Percentiles rank a stretch among this genome's conserved stretches.
Conservation (phyloP, 73 alveolate genomes). For the Durusdinium trenchii region DNA sequence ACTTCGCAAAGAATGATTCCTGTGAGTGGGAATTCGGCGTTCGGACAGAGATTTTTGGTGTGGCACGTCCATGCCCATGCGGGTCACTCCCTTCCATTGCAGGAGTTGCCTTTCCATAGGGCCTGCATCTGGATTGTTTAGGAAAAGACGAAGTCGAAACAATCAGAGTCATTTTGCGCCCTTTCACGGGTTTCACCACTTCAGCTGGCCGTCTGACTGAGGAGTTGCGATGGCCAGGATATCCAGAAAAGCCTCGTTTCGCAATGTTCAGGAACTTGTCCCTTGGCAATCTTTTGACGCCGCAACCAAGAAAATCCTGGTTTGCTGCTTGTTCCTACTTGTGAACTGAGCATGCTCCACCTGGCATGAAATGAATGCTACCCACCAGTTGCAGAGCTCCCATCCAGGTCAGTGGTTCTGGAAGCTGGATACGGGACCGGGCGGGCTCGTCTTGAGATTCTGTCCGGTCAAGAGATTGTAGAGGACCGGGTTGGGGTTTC, state of each 20-base stretch:
- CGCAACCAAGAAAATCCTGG: neutral
- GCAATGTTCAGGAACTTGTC: conserved; percentile 74
- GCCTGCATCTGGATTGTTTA: no score
- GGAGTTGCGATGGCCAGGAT: conserved; percentile 94
- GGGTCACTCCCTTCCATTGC: no score
- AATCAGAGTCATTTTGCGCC: no score
- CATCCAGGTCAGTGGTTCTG: conserved; percentile 74
- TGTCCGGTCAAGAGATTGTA: conserved; percentile 70
- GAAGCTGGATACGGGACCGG: conserved; percentile 90
- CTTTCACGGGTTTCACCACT: no score
- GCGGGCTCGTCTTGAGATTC: conserved; percentile 60
- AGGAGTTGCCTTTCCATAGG: no score
- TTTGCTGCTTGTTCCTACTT: neutral
- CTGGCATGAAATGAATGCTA: neutral
- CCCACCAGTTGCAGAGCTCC: neutral
- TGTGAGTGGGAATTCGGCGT: no score
- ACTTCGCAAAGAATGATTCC: no score
- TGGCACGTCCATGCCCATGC: no score
- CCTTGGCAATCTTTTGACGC: neutral
- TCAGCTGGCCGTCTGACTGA: neutral
- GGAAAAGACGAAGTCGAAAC: no score
- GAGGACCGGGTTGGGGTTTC: neutral
- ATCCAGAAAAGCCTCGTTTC: conserved; percentile 66
- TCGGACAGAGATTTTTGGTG: no score
- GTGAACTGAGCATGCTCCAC: neutral